These are phyloP conservation scores for Cercophora sp. DNA, from an alignment of 495 filamentous ascomycete genomes.

Conservation along the genomic window DNA sequence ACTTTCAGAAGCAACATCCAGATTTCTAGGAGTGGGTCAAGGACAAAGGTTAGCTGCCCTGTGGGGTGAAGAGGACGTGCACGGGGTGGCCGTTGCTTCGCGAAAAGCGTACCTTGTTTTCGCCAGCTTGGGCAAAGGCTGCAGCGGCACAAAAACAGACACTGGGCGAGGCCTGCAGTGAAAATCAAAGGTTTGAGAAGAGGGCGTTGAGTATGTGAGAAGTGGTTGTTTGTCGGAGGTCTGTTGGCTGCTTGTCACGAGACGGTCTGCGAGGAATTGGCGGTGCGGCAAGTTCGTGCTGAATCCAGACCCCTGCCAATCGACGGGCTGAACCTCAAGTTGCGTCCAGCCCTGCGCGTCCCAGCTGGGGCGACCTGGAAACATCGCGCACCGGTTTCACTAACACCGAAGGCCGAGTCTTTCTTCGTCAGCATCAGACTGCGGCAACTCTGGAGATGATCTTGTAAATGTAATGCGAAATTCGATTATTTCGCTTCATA, in stretches of 20 bases:
- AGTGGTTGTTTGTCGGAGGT: background rate
- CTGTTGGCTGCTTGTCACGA: background rate
- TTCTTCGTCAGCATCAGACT: no score
- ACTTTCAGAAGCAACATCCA: background rate
- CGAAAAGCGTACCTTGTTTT: background rate
- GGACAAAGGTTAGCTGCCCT: constrained; percentile 2
- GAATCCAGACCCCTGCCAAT: background rate
- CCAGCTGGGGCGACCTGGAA: no score
- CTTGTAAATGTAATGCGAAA: no score
- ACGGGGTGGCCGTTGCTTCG: background rate
- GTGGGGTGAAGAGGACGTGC: background rate
- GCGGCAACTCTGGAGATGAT: no score
- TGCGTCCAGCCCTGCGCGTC: no score
- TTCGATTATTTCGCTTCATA: no score
- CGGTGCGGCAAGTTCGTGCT: background rate
- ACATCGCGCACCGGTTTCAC: no score
- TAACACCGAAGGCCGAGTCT: no score
- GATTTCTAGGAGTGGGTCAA: constrained; percentile 3
- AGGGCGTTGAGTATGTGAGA: background rate
- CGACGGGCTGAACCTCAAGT: no score
- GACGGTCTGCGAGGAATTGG: background rate
- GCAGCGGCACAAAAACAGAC: no score
- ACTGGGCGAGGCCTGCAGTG: background rate
- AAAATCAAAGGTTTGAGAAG: background rate
- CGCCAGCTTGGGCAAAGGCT: background rate